Evolutionary conservation across 805 yeast genomes (phyloP), one percentile per base, ranked within the genome.

Genomic region (Dipodascopsis uninucleata): DNA sequence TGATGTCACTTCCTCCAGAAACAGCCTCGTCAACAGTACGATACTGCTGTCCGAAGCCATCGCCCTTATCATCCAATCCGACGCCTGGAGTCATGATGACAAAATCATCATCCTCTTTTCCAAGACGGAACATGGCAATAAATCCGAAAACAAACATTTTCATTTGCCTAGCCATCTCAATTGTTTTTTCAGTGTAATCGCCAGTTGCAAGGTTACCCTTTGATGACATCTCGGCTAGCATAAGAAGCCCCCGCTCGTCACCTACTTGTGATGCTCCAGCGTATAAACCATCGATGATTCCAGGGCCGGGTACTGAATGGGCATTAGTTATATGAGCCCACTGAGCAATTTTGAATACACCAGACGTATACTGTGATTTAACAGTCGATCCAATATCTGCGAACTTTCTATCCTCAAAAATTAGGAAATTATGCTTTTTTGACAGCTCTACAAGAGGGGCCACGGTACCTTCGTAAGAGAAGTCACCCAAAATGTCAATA

Each of bases 311-410:
- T 25, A 93, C 89, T 47, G 97, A 95, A 60, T 93, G 98, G 0
- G 97, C 97, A 65, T 93, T 93, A 28, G 97, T 90, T 56, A 93
- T 88, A 61, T 93, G 96, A 0, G 97, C 80, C 98, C 98, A 93
- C 59, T 80, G 70, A 10, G 95, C 93, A 50, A 90, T 90, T 61
- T 78, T 80, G 70, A 79, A 88, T 8, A 86, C 82, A 35, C 98
- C 98, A 29, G 94, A 86, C 25, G 84, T 71, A 66, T 90, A 93
- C 67, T 93, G 98, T 35, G 86, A 77, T 68, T 90, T 89, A 43
- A 93, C 98, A 1, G 98, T 93, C 61, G 89, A 87, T 14, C 99
- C 99, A 58, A 93, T 93, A 66, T 93, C 99, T 20, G 99, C 98
- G 67, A 93, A 93, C 69, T 93, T 93, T 54, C 99, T 77, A 68